phyloP scores from a whole-genome alignment of 352 stramenopile genomes.

The Peronospora destructor region DNA sequence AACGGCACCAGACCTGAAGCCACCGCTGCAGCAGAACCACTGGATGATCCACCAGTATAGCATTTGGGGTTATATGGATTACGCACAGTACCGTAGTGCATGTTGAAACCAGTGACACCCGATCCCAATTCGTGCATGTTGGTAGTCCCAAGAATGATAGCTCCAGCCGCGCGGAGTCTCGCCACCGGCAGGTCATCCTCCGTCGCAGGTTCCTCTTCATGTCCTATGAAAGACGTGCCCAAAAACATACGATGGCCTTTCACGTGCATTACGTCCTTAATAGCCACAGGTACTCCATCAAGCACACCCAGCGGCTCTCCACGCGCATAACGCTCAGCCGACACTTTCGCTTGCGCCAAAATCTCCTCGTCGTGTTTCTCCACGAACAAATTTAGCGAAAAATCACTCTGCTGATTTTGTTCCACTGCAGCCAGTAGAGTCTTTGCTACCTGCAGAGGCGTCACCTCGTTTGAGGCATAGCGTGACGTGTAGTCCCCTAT shows the following conservation, averaged over 20 bases:
- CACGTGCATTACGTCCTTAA: slow-evolving; percentile 86
- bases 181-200: slow-evolving; percentile 52
- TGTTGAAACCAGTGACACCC: slow-evolving; percentile 74
- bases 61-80: slow-evolving; percentile 84
- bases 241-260: slow-evolving; percentile 57
- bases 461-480: slow-evolving; percentile 38
- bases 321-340: slow-evolving; percentile 60
- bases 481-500: slow-evolving; percentile 60
- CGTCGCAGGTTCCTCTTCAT: slow-evolving; percentile 32
- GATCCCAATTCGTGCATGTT: slow-evolving; percentile 87
- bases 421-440: slow-evolving; percentile 52
- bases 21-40: slow-evolving; percentile 84
- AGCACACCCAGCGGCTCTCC: slow-evolving; percentile 64
- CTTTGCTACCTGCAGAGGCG: slow-evolving; percentile 62
- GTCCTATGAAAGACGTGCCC: slow-evolving; percentile 72
- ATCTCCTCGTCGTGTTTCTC: slow-evolving; percentile 71
- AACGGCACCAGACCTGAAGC: slow-evolving; percentile 83
- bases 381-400: slow-evolving; percentile 63
- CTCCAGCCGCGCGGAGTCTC: slow-evolving; percentile 58
- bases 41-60: slow-evolving; percentile 88
- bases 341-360: slow-evolving; percentile 53
- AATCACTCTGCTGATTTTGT: slow-evolving; percentile 41
- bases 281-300: slow-evolving; percentile 81
- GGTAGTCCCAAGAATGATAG: slow-evolving; percentile 84
- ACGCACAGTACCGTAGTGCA: slow-evolving; percentile 54